phyloP scores from a whole-genome alignment of 495 filamentous ascomycete species.

The Penicillium flavigenum region DNA sequence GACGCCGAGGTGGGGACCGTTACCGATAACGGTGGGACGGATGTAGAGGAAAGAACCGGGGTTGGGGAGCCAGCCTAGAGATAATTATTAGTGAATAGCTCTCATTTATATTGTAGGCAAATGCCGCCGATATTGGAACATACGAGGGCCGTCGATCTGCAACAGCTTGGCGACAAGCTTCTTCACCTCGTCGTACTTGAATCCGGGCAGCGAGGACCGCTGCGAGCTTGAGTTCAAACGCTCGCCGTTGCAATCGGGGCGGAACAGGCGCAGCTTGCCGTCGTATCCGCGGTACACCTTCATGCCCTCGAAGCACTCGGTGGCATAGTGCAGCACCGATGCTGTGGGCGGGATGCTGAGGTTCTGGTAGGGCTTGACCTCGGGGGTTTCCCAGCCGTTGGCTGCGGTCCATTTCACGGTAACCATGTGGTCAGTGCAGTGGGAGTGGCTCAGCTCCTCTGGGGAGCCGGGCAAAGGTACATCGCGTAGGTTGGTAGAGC shows the following conservation, averaged over 20 bases:
- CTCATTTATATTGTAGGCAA: neutral
- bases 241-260: slow-evolving; percentile 71
- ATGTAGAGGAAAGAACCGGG: slow-evolving; percentile 69
- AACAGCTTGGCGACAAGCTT: slow-evolving; percentile 68
- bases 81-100: slow-evolving; percentile 12
- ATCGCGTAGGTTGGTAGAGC: slow-evolving; percentile 62
- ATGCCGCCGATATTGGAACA: slow-evolving; percentile 19
- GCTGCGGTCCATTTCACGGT: slow-evolving; percentile 65
- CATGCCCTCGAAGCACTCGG: slow-evolving; percentile 89
- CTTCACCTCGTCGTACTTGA: slow-evolving; percentile 68
- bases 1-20: slow-evolving; percentile 74
- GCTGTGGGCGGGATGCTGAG: slow-evolving; percentile 80
- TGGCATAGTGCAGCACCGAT: slow-evolving; percentile 86
- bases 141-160: slow-evolving; percentile 50
- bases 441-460: slow-evolving; percentile 49
- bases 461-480: slow-evolving; percentile 63
- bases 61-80: slow-evolving; percentile 73
- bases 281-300: slow-evolving; percentile 85
- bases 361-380: slow-evolving; percentile 77
- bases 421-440: slow-evolving; percentile 91
- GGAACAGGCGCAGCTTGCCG: slow-evolving; percentile 80
- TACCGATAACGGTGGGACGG: slow-evolving; percentile 83
- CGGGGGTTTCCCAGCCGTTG: slow-evolving; percentile 73
- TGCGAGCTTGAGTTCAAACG: slow-evolving; percentile 70
- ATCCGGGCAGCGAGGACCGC: slow-evolving; percentile 75